A percentile compares a stretch with the other conserved stretches of the same genome.
phyloP scores from a whole-genome alignment of 2,329 filamentous ascomycete species.

The Penicillium oxalicum region DNA sequence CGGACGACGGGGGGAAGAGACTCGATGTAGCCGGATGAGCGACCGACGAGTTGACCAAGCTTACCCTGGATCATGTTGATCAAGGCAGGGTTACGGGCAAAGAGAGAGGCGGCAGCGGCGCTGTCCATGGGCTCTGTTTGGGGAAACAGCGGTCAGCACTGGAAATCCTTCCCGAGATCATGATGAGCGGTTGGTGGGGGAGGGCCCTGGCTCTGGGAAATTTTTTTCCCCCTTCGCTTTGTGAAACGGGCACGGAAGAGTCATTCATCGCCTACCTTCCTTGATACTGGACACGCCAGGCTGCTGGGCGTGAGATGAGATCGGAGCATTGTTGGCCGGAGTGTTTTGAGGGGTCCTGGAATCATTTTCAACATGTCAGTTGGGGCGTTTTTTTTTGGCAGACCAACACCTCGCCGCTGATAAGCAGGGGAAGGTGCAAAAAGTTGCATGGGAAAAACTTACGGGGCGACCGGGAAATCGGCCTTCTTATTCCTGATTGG shows the following conservation, averaged over 20 bases:
- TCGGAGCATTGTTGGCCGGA: constrained; percentile 88
- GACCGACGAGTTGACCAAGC: constrained; percentile 85
- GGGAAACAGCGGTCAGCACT: constrained; percentile 12
- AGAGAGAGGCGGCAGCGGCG: constrained; percentile 79
- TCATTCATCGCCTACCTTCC: constrained; percentile 64
- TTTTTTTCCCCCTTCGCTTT: not conserved
- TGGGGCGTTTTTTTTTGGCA: constrained; percentile 10
- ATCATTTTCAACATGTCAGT: constrained; percentile 16
- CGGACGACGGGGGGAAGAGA: constrained; percentile 84
- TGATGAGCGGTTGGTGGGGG: not conserved
- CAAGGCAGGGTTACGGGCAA: constrained; percentile 90
- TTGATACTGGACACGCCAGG: constrained; percentile 92
- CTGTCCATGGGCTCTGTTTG: constrained; percentile 80
- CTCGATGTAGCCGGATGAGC: constrained; percentile 96
- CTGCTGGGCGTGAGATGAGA: constrained; percentile 94
- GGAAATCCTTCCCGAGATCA: not conserved
- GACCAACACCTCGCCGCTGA: constrained; percentile 10
- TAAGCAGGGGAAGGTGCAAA: constrained; percentile 14
- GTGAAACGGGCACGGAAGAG: not conserved
- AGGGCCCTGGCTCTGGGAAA: not conserved
- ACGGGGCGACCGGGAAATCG: constrained; percentile 59
- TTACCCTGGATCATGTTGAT: constrained; percentile 98
- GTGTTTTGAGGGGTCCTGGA: constrained; percentile 96
- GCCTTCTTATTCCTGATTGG: constrained; percentile 63
- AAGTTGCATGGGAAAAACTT: constrained; percentile 34